Evolutionary conservation across 495 filamentous ascomycete genomes (phyloP), one percentile per base, ranked within the genome.

Genomic region (Aspergillus homomorphus): DNA sequence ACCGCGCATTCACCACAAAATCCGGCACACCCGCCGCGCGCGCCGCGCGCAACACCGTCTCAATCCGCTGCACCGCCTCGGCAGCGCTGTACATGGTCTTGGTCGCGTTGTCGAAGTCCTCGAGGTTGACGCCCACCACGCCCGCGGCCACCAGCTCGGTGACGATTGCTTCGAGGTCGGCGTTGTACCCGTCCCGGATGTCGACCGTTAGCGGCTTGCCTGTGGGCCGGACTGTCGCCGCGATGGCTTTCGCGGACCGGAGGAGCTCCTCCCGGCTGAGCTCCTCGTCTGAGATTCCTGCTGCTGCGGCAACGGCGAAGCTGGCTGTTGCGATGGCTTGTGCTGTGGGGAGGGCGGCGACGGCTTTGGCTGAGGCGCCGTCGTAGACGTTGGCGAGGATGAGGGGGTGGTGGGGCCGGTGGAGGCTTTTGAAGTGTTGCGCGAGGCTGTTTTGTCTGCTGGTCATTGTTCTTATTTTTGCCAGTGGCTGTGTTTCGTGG

Each of bases 221-320:
- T 23, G 60, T 57, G 24, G 60, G 45, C 22, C 51, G 58, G 8
- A 71, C 68, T 16, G 74, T 88, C 3, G 87, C 83, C 3, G 90
- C 87, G 58, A 97, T 96, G n/a, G 88, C 85, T n/a, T 90, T 80
- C 56, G 95, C 87, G 26, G 90, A 87, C 4, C 82, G 75, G 8
- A 84, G 67, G 30, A 87, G 84, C 18, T 86, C 74, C 58, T 72
- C 51, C 10, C 75, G 66, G 0, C 69, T 72, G 19, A 86, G 69
- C 8, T 71, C 59, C 8, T 68, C 63, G 64, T 85, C 81, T 1
- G 67, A 52, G 12, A 74, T 60, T 38, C 77, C 78, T 28, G 66
- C 64, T 2, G 71, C 61, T 15, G 66, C 63, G 2, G 82, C 80
- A 23, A 85, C 66, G 15, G 80, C 78, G 59, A 69, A 80, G 57